phyloP scores from a whole-genome alignment of 2,329 filamentous ascomycete species.

The Mariannaea elegans region DNA sequence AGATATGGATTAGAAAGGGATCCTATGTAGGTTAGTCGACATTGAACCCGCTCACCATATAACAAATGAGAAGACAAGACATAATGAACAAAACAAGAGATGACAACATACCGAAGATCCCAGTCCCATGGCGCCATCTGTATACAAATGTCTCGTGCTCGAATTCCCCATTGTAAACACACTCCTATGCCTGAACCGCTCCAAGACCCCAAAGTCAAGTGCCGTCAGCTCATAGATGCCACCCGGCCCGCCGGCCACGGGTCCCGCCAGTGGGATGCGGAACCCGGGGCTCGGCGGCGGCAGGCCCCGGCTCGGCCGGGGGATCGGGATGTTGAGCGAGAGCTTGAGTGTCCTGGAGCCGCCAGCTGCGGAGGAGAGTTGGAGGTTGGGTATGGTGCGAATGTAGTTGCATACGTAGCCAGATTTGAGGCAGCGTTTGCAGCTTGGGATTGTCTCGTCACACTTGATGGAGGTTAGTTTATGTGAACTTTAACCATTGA shows the following conservation, averaged over 20 bases:
- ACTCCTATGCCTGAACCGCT: conserved; percentile 54
- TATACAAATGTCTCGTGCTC: conserved; percentile 44
- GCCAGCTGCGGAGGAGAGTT: conserved; percentile 29
- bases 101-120: conserved; percentile 48
- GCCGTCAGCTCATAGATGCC: conserved; percentile 13
- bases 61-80: neutral
- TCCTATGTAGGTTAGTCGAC: conserved; percentile 45
- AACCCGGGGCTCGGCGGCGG: conserved; percentile 25
- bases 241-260: conserved; percentile 20
- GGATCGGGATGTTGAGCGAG: conserved; percentile 19
- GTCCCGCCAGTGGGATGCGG: conserved; percentile 38
- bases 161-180: conserved; percentile 50
- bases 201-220: conserved; percentile 46
- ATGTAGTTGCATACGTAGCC: conserved; percentile 60
- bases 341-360: conserved; percentile 26
- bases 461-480: conserved; percentile 51
- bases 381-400: conserved; percentile 29
- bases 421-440: conserved; percentile 56
- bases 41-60: neutral
- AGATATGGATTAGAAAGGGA: conserved; percentile 63
- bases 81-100: neutral
- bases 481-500: neutral
- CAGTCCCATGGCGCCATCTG: conserved; percentile 42
- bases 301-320: conserved; percentile 14
- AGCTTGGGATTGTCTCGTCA: conserved; percentile 60